phyloP scores from a whole-genome alignment of 2,329 filamentous ascomycete genomes.

The Clonostachys solani region DNA sequence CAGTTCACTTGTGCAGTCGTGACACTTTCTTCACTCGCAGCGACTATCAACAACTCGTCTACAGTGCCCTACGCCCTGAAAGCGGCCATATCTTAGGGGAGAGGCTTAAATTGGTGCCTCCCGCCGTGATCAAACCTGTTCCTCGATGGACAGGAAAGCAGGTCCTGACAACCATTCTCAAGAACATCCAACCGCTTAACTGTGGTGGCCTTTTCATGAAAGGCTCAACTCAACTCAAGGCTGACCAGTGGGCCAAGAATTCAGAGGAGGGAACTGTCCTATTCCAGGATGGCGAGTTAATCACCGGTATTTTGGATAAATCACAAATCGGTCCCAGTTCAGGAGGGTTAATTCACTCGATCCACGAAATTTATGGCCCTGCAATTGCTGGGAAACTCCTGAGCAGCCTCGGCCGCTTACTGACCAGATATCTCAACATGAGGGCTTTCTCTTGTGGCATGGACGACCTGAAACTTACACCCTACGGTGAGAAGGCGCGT shows the following conservation, averaged over 20 bases:
- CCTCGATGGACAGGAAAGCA: conserved; percentile 95
- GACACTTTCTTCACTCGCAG: conserved; percentile 87
- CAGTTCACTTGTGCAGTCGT: conserved; percentile 82
- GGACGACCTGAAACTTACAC: conserved; percentile 86
- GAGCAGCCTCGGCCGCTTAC: conserved; percentile 80
- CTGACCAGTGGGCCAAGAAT: conserved; percentile 73
- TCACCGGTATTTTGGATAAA: conserved; percentile 92
- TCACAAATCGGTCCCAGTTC: conserved; percentile 85
- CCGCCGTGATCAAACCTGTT: conserved; percentile 76
- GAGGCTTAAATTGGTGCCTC: conserved; percentile 74
- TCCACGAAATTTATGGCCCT: conserved; percentile 92
- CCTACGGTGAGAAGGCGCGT: conserved; percentile 69
- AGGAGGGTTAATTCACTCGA: conserved; percentile 84
- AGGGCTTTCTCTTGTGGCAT: conserved; percentile 96
- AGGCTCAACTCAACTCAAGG: conserved; percentile 73
- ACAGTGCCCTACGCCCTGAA: conserved; percentile 84
- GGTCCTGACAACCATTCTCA: conserved; percentile 85
- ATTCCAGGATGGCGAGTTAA: conserved; percentile 81
- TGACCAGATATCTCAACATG: conserved; percentile 90
- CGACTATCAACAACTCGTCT: conserved; percentile 91
- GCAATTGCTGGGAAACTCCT: conserved; percentile 81
- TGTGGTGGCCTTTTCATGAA: conserved; percentile 75
- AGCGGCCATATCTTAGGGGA: conserved; percentile 82
- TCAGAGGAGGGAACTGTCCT: conserved; percentile 77
- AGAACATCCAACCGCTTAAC: conserved; percentile 79